Conservation (phyloP, 208 protist species). For the Dictyostelium gargantuum region DNA sequence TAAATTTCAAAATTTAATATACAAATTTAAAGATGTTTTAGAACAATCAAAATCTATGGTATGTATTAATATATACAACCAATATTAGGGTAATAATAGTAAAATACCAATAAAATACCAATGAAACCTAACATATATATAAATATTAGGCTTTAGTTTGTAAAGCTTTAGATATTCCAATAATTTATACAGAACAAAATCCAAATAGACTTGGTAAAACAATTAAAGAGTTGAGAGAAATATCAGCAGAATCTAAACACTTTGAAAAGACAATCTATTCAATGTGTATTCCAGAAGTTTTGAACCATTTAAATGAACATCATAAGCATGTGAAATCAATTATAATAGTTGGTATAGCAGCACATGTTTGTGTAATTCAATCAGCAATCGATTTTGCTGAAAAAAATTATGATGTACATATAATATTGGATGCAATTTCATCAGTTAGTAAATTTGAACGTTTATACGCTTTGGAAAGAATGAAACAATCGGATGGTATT, state of each 20-base stretch:
- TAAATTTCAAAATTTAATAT: conserved; percentile 24
- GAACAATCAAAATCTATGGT: neutral
- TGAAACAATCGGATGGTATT: conserved; percentile 15
- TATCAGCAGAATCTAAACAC: neutral
- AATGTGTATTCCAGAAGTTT: neutral
- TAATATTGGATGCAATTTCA: neutral
- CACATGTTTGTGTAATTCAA: conserved; percentile 43
- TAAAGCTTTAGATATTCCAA: conserved; percentile 22
- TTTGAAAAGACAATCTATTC: conserved; percentile 43
- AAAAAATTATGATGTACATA: conserved; percentile 42
- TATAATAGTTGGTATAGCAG: conserved; percentile 13
- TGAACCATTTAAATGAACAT: neutral
- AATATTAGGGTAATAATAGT: neutral
- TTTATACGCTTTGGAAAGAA: conserved; percentile 24
- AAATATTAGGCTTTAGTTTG: neutral
- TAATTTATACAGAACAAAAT: conserved; percentile 51
- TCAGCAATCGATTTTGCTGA: conserved; percentile 35
- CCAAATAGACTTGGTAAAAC: conserved; percentile 3
- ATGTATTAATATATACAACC: neutral
- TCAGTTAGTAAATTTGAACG: neutral
- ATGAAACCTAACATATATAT: too few species aligned
- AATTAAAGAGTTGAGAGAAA: neutral
- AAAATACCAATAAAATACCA: too few species aligned
- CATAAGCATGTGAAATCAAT: neutral
- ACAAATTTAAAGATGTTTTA: neutral